Evolutionary conservation across 352 stramenopile genomes (phyloP).

Genomic region (Sclerospora graminicola): DNA sequence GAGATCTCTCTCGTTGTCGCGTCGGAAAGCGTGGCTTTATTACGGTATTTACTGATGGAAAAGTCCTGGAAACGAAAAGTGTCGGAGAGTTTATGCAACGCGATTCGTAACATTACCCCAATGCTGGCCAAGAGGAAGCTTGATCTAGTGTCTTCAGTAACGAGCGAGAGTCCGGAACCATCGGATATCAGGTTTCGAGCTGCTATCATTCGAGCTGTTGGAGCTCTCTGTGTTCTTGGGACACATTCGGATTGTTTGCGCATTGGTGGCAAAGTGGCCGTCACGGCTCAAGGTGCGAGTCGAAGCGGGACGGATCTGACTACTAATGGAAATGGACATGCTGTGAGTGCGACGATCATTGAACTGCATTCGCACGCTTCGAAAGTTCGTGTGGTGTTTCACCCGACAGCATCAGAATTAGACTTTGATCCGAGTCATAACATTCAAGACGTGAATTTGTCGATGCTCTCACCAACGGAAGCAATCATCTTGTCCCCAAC

Average conservation of each 20-base stretch:
- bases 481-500: conserved; percentile 59
- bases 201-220: conserved; percentile 70
- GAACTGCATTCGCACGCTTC: conserved; percentile 51
- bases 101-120: conserved; percentile 66
- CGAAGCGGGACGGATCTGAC: conserved; percentile 15
- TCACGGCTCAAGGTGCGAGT: conserved; percentile 35
- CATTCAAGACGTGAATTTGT: conserved; percentile 68
- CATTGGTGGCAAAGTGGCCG: conserved; percentile 64
- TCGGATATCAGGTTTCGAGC: conserved; percentile 60
- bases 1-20: conserved; percentile 70
- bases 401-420: conserved; percentile 35
- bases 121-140: conserved; percentile 38
- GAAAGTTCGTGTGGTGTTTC: conserved; percentile 72
- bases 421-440: conserved; percentile 75
- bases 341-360: conserved; percentile 62
- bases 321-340: conserved; percentile 26
- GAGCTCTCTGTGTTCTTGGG: conserved; percentile 71
- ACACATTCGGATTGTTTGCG: conserved; percentile 79
- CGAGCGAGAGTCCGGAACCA: conserved; percentile 6
- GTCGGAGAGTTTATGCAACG: conserved; percentile 48
- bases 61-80: conserved; percentile 52
- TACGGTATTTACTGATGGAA: conserved; percentile 63
- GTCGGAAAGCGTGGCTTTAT: conserved; percentile 72
- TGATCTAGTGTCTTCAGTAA: conserved; percentile 4
- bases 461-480: conserved; percentile 60